These are phyloP conservation scores for Mucor mucedo DNA, from an alignment of 371 early-diverging fungal species.

Conservation along the genomic window DNA sequence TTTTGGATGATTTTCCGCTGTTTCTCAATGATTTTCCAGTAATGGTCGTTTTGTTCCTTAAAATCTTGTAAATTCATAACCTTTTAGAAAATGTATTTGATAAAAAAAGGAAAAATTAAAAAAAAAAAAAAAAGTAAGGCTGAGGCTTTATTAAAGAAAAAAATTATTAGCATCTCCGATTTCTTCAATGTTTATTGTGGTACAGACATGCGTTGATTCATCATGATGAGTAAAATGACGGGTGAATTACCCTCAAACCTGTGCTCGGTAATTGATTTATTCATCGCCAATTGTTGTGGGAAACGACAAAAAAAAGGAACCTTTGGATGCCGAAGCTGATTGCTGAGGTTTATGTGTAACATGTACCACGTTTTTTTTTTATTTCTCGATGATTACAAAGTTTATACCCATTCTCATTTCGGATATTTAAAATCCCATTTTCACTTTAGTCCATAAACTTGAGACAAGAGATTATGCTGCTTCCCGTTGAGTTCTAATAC, in stretches of 20 bases:
- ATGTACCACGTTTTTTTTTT: conserved; percentile 4
- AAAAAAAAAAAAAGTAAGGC: background rate
- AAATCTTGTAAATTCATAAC: conserved; percentile 4
- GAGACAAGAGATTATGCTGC: background rate
- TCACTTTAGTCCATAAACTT: background rate
- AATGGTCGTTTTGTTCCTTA: conserved; percentile 74
- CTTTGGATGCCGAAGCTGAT: background rate
- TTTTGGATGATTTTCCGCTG: conserved; percentile 79
- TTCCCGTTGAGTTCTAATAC: background rate
- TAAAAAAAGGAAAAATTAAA: background rate
- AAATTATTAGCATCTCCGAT: background rate
- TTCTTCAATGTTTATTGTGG: background rate
- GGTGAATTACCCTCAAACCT: too few relatives aligned
- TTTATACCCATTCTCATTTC: background rate
- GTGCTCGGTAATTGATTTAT: background rate
- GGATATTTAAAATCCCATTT: background rate
- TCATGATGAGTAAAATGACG: background rate
- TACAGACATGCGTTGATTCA: background rate
- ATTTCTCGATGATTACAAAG: background rate
- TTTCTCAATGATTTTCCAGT: conserved; percentile 86
- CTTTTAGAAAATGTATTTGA: too few relatives aligned
- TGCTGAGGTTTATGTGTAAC: background rate
- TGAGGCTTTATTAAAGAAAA: background rate
- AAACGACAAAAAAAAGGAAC: background rate
- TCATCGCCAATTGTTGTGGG: background rate